These are phyloP conservation scores for Lanmaoa pseudosensibilis DNA, from an alignment of 768 basidiomycete genomes.

Conservation along the genomic window DNA sequence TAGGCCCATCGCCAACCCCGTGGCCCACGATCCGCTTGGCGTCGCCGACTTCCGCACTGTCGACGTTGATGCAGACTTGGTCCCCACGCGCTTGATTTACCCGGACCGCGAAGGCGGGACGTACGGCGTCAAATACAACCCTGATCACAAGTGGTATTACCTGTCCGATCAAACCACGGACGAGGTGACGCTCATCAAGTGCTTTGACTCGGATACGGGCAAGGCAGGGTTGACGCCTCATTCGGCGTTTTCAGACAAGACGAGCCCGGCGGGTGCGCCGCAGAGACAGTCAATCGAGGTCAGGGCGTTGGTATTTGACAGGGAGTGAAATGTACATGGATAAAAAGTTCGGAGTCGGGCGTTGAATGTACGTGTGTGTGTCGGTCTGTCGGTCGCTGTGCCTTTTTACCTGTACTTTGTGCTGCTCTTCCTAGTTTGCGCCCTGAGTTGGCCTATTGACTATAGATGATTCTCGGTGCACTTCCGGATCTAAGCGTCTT, in stretches of 20 bases:
- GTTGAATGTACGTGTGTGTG: too few species aligned
- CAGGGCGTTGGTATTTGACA: slow-evolving; percentile 29
- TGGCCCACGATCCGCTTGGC: slow-evolving; percentile 38
- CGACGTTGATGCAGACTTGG: slow-evolving; percentile 35
- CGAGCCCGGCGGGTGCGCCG: slow-evolving; percentile 22
- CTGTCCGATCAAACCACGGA: slow-evolving; percentile 38
- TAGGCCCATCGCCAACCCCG: slow-evolving; percentile 37
- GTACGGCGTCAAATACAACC: slow-evolving; percentile 34
- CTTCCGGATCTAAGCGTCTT: too few species aligned
- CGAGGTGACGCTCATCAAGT: slow-evolving; percentile 42
- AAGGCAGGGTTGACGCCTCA: slow-evolving; percentile 32
- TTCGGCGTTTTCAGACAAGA: slow-evolving; percentile 38
- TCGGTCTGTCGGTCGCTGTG: too few species aligned
- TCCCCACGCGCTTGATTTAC: slow-evolving; percentile 35
- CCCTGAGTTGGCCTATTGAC: too few species aligned
- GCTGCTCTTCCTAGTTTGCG: too few species aligned
- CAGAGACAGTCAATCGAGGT: slow-evolving; percentile 43
- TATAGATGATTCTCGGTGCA: too few species aligned
- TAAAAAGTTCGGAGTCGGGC: too few species aligned
- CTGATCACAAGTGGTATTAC: slow-evolving; percentile 38
- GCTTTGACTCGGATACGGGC: slow-evolving; percentile 41
- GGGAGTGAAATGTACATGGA: slow-evolving; percentile 1
- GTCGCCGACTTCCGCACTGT: slow-evolving; percentile 40
- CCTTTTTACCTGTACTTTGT: too few species aligned
- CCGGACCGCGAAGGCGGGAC: slow-evolving; percentile 25